Evolutionary conservation across 495 filamentous ascomycete species (phyloP), one percentile per base, ranked within the genome.

Genomic region (Mycothermus thermophilus): DNA sequence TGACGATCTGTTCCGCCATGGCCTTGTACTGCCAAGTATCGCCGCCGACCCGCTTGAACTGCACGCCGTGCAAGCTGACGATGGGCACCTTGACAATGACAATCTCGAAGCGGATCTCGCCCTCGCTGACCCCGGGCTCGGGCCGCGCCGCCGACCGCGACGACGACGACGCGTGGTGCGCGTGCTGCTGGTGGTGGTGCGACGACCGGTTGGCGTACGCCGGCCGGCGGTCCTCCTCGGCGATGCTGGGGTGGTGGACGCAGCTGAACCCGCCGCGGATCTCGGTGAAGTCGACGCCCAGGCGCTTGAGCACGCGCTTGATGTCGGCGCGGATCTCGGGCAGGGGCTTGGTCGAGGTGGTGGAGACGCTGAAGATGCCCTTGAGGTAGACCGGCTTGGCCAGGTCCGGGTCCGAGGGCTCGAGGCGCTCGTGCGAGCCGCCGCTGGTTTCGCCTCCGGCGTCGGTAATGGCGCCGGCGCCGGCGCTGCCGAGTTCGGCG

Each of bases 21-120:
- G 84, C 82, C 62, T 94, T 93, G 53, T 95, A 99, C 58, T 94
- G 86, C 87, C 87, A 95, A 41, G 90, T 94, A 25, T 87, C 83
- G 5, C 90, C 93, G 19, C 83, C 75, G 29, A 96, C 77, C 57
- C 88, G 84, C 69, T 99, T 99, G 66, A 99, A 99, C 57, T 99
- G 90, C 32, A 99, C 83, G 27, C 90, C 90, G 48, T 96, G 87
- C 40, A 99, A 58, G 14, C 79, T 82, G 44, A 99, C 79, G 32
- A 99, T 60, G 17, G 90, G 90, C 21, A 99, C 84, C 63, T 99
- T 99, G 41, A 99, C 90, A 40, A 99, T 86, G 42, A 96, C 72
- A 35, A 97, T 94, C 51, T 99, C 90, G 47, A 99, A 99, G 39
- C 79, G 72, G 24, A 99, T 75, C 66, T 51, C 71, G 52, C 48